phyloP scores from a whole-genome alignment of 2,329 filamentous ascomycete species.

The Hirsutella rhossiliensis region DNA sequence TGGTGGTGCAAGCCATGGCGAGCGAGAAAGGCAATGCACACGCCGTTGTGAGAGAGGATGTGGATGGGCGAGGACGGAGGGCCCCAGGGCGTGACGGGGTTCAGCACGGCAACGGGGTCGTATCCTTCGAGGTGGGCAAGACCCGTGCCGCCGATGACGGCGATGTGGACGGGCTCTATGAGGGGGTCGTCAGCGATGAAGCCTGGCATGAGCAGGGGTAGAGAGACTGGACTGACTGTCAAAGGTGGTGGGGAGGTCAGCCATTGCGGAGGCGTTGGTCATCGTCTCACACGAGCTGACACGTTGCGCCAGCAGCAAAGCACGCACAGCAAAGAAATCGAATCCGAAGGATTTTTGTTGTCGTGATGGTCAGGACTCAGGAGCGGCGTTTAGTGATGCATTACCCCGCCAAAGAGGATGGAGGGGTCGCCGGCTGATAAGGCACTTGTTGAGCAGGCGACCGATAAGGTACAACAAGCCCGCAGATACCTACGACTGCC shows the following conservation, averaged over 20 bases:
- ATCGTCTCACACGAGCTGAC: too few relatives aligned
- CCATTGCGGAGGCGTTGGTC: conserved; percentile 23
- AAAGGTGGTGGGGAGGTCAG: conserved; percentile 43
- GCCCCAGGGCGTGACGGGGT: conserved; percentile 80
- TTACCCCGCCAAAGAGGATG: too few relatives aligned
- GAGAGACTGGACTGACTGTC: conserved; percentile 32
- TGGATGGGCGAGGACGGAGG: conserved; percentile 62
- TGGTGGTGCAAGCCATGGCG: conserved; percentile 86
- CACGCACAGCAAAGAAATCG: too few relatives aligned
- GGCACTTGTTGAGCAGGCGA: too few relatives aligned
- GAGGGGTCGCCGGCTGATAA: too few relatives aligned
- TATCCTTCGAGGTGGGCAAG: conserved; percentile 80
- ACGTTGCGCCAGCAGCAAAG: too few relatives aligned
- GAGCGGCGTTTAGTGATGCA: too few relatives aligned
- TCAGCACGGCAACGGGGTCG: conserved; percentile 68
- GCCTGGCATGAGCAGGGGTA: conserved; percentile 1
- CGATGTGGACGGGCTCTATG: conserved; percentile 63
- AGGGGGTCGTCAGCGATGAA: background rate
- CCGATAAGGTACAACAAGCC: too few relatives aligned
- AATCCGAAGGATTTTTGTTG: too few relatives aligned
- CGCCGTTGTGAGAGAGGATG: conserved; percentile 76
- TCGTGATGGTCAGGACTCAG: too few relatives aligned
- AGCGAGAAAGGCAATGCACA: conserved; percentile 82
- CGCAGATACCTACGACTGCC: too few relatives aligned
- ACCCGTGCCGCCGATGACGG: conserved; percentile 87